phyloP scores from a whole-genome alignment of 2,329 filamentous ascomycete species.

The Aspergillus aculeatus region DNA sequence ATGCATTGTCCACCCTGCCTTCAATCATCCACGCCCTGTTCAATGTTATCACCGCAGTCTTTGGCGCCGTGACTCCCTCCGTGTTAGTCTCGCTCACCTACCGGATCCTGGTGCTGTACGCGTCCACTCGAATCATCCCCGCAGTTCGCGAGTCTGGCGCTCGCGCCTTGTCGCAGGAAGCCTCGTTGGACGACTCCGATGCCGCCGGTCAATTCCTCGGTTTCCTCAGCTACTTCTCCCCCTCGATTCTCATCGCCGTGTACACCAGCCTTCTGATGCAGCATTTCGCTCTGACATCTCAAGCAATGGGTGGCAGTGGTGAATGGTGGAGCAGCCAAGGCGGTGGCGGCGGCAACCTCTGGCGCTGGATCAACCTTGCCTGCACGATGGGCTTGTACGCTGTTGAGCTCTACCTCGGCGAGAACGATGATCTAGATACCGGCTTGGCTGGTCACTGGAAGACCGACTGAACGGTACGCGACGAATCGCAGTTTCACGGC shows the following conservation, averaged over 20 bases:
- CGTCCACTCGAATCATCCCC: conserved; percentile 91
- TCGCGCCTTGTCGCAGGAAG: conserved; percentile 77
- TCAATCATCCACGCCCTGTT: conserved; percentile 79
- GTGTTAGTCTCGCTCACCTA: conserved; percentile 95
- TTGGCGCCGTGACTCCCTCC: conserved; percentile 92
- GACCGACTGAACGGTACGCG: conserved; percentile 63
- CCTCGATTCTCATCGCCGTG: conserved; percentile 89
- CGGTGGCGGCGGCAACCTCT: conserved; percentile 79
- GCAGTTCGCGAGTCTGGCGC: conserved; percentile 86
- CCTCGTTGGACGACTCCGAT: conserved; percentile 80
- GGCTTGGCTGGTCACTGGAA: conserved; percentile 84
- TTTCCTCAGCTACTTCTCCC: conserved; percentile 89
- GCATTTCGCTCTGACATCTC: conserved; percentile 76
- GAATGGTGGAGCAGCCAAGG: conserved; percentile 84
- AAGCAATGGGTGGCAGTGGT: conserved; percentile 59
- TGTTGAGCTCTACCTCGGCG: conserved; percentile 82
- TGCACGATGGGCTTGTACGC: conserved; percentile 88
- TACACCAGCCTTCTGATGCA: conserved; percentile 95
- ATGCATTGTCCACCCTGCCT: conserved; percentile 79
- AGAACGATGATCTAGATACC: conserved; percentile 67
- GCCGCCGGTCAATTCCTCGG: conserved; percentile 76
- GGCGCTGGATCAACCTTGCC: conserved; percentile 90
- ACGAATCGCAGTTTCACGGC: not conserved
- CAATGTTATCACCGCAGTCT: conserved; percentile 83
- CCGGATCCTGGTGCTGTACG: conserved; percentile 91